Conservation (phyloP, 352 stramenopile species). For the Phytophthora pinifolia region DNA sequence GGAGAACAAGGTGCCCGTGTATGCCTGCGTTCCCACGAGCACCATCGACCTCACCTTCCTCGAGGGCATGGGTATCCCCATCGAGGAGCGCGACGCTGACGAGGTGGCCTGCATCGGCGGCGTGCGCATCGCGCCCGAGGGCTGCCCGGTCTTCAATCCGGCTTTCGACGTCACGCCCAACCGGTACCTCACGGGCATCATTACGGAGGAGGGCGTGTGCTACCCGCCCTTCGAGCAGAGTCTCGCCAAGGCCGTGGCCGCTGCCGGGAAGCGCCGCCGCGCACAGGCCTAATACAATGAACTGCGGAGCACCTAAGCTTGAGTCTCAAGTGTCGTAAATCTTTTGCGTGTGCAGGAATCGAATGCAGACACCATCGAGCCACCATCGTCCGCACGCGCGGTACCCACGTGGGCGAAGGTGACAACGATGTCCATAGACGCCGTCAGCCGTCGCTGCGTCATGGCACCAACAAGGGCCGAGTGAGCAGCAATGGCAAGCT, state of each 20-base stretch:
- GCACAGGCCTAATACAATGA: constrained; percentile 22
- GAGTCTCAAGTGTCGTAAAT: not conserved
- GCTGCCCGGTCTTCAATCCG: constrained; percentile 96
- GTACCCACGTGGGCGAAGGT: constrained; percentile 14
- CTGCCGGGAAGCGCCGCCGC: constrained; percentile 32
- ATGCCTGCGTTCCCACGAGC: constrained; percentile 94
- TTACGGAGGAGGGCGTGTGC: constrained; percentile 96
- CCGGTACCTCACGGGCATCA: constrained; percentile 95
- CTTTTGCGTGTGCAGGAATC: not conserved
- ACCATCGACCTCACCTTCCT: constrained; percentile 93
- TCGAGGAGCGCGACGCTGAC: constrained; percentile 93
- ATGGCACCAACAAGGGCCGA: not conserved
- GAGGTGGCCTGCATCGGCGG: constrained; percentile 87
- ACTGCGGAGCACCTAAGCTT: constrained; percentile 7
- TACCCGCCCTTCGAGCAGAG: constrained; percentile 53
- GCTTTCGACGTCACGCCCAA: constrained; percentile 97
- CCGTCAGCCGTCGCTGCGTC: not conserved
- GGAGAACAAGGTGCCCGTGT: constrained; percentile 95
- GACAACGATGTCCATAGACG: constrained; percentile 5
- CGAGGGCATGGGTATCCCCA: constrained; percentile 91
- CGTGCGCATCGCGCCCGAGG: constrained; percentile 87
- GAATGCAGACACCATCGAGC: constrained; percentile 1
- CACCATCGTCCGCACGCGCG: constrained; percentile 18
- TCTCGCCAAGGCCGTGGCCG: constrained; percentile 34
- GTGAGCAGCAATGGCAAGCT: constrained; percentile 8